Evolutionary conservation across 164 flowering plant species (phyloP), one percentile per base, ranked within the genome.

Genomic region (Nymphaea thermarum): DNA sequence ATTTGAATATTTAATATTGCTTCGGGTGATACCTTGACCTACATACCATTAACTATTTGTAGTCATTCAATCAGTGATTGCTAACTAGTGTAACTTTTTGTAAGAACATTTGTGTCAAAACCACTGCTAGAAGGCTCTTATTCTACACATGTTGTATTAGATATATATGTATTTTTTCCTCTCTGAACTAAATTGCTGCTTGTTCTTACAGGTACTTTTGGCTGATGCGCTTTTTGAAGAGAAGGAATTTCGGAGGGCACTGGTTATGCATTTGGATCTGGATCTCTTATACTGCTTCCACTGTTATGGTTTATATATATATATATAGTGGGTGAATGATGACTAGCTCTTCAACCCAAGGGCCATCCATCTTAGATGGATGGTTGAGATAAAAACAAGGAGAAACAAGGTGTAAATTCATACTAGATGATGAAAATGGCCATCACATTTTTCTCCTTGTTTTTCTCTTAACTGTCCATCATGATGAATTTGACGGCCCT

Each of bases 201-300:
- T 16, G 41, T 65, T 44, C 62, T 65, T 74, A 55, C 76, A 93
- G 98, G 87, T 88, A 71, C 87, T 89, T 71, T 84, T 87, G 67
- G 98, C 91, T 14, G 95, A 93, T 80, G 82, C 96, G 6, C 79
- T 90, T 70, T 87, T 79, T 76, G 90, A 86, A 17, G 90, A 87
- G 57, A 86, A 85, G 73, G 96, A 93, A 80, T 83, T 81, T 71
- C 77, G 83, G 60, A 79, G 98, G 81, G 96, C 96, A 66, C 75
- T 90, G 69, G 96, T 93, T 81, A 80, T 55, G 60, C 16, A 8
- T 10, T 16, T 55, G 60, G 16, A 55, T 16, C 16, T 55, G 10
- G 10, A 8, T 8, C 60, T 55, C 16, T 55, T 10, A 8, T 16
- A 55, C 2, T 55, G 16, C 60, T 55, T 55, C 16, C 16, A 55